These are phyloP conservation scores for Moelleriella libera DNA, from an alignment of 2,329 filamentous ascomycete species.

Conservation along the genomic window DNA sequence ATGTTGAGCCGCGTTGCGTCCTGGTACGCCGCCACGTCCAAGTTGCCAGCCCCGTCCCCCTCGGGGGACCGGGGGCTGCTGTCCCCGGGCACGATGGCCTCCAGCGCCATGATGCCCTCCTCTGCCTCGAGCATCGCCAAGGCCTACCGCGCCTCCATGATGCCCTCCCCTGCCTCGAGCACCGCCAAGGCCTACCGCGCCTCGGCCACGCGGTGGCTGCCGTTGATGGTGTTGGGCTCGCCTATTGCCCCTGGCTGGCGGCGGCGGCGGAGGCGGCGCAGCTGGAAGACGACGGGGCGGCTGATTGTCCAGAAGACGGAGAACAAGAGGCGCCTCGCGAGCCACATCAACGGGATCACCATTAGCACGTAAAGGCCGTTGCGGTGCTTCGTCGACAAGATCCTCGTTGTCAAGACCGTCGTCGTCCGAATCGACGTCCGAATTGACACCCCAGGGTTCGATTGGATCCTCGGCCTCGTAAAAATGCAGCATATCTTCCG, in stretches of 20 bases:
- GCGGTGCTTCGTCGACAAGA: conserved; percentile 2
- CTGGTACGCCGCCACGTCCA: background rate
- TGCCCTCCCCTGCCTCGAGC: conserved; percentile 1
- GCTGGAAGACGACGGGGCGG: conserved; percentile 9
- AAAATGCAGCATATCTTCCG: background rate
- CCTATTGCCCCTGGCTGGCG: background rate
- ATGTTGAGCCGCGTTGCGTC: background rate
- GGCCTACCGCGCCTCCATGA: background rate
- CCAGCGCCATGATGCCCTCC: background rate
- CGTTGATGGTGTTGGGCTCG: conserved; percentile 1
- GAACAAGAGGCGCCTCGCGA: conserved; percentile 41
- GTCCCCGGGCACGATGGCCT: background rate
- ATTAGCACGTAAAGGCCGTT: conserved; percentile 12
- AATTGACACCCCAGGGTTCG: background rate
- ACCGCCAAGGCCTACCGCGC: background rate
- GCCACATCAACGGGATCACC: conserved; percentile 29
- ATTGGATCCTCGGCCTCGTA: background rate
- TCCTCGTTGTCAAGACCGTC: background rate
- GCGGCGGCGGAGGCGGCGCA: background rate
- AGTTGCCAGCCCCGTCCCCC: background rate
- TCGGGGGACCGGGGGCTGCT: background rate
- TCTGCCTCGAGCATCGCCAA: background rate
- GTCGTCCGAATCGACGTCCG: conserved; percentile 12
- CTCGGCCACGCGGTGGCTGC: background rate
- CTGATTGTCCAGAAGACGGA: conserved; percentile 33